phyloP scores from a whole-genome alignment of 2,329 filamentous ascomycete species.

The Ophiostoma ips region DNA sequence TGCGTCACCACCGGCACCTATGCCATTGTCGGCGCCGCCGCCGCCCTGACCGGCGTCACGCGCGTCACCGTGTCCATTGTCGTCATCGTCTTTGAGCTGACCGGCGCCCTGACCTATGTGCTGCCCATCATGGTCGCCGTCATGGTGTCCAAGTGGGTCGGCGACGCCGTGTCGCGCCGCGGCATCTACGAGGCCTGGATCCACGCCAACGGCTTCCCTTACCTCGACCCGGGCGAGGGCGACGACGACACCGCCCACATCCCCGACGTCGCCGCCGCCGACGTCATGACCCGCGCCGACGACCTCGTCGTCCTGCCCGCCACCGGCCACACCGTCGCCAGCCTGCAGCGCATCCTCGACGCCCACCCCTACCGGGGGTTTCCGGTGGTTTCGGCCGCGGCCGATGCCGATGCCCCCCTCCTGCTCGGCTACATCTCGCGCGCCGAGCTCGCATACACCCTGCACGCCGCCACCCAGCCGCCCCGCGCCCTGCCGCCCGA shows the following conservation, averaged over 20 bases:
- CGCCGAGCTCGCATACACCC: conserved; percentile 72
- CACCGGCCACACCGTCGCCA: conserved; percentile 73
- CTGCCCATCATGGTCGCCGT: conserved; percentile 98
- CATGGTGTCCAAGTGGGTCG: conserved; percentile 97
- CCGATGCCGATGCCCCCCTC: conserved; percentile 43
- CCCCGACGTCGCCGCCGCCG: conserved; percentile 71
- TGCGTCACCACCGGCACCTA: conserved; percentile 94
- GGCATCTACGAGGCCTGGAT: conserved; percentile 99
- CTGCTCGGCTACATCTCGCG: conserved; percentile 90
- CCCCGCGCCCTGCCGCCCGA: conserved; percentile 49
- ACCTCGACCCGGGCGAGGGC: conserved; percentile 59
- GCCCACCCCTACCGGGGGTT: conserved; percentile 77
- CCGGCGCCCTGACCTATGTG: conserved; percentile 88
- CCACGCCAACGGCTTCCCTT: conserved; percentile 87
- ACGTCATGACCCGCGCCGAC: conserved; percentile 86
- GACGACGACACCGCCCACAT: conserved; percentile 25
- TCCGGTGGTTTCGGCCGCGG: conserved; percentile 69
- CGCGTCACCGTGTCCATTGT: conserved; percentile 97
- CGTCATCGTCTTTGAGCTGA: conserved; percentile 98
- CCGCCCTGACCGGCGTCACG: conserved; percentile 85
- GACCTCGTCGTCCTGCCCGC: conserved; percentile 81
- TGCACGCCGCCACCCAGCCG: conserved; percentile 45
- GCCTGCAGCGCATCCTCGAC: conserved; percentile 55
- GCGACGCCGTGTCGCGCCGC: conserved; percentile 80
- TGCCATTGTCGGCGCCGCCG: conserved; percentile 88